Base-by-base conservation (phyloP, 768 basidiomycete species). In the Mrakia blollopis region DNA sequence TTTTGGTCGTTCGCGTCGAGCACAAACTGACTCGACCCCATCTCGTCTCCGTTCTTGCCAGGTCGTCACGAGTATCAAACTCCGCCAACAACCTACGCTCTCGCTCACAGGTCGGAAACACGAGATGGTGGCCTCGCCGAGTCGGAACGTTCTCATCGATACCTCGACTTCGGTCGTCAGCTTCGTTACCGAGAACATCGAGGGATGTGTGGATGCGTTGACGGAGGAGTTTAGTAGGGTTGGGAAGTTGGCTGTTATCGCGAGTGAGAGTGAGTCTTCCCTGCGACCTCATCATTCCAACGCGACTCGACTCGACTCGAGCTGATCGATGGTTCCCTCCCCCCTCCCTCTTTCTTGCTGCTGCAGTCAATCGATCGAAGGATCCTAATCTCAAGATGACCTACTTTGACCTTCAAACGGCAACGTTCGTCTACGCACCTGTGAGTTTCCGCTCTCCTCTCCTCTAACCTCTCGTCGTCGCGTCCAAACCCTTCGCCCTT, bases 231-330 rank as follows among this genome's bases (percentile, higher is more conserved):
- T 94, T 93, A 92, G 92, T 57, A 86, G 91, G 63, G 91, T 96
- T 41, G 92, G 92, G 28, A 95, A 94, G 84, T 93, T 94, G 88
- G 92, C 94, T 18, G 92, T 94, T 37, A 93, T 96, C 74, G 94
- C 93, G 18, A 88, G 92, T 78, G 92, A 94, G 85, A 89, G 93
- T 92, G 81, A 76, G 86, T 81, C 47, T 21, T 21, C 18, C 47
- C 21, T 50, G 5, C 6, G 11, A 41, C 39, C 18, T 5, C 10
- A 7, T 16, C 30, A 25, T 8, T 21, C 67, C 52, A 28, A 21
- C n/a, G 68, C 16, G 57, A 4, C 62, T 0, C 62, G 62, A 63
- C 3, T 16, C 30, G 18, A 32, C 23, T 67, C 35, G 35, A 41
- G 3, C 35, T 68, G 65, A 68, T 21, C 47, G 4, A 1, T 25